Conservation (phyloP, 2,329 filamentous ascomycete species). For the Calonectria naviculata region DNA sequence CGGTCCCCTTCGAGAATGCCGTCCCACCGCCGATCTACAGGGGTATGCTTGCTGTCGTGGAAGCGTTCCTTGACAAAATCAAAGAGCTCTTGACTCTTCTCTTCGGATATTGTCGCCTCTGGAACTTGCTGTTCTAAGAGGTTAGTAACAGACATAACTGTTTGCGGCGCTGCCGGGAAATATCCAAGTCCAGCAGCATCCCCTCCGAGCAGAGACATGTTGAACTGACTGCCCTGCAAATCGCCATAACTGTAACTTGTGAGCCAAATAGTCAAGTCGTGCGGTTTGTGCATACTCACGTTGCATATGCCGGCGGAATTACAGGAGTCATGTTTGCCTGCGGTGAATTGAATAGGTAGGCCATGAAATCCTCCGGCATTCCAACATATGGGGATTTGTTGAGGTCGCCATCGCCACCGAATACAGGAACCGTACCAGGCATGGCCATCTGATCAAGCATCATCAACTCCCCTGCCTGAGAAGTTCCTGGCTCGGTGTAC, state of each 20-base stretch:
- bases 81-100: constrained; percentile 85
- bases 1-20: constrained; percentile 83
- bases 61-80: constrained; percentile 86
- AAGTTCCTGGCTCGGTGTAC: constrained; percentile 58
- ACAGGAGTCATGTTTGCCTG: constrained; percentile 55
- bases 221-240: constrained; percentile 53
- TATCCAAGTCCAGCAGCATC: constrained; percentile 63
- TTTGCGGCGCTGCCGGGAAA: constrained; percentile 72
- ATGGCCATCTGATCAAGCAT: constrained; percentile 71
- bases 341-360: constrained; percentile 78
- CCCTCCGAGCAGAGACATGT: constrained; percentile 59
- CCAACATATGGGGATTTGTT: constrained; percentile 87
- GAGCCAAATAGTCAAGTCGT: constrained; percentile 28
- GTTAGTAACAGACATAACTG: constrained; percentile 91
- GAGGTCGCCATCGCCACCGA: constrained; percentile 81
- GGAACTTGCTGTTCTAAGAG: constrained; percentile 83
- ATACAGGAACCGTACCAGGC: constrained; percentile 82
- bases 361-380: constrained; percentile 88
- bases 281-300: constrained; percentile 52
- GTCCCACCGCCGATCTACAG: constrained; percentile 79
- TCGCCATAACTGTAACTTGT: constrained; percentile 61
- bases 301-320: constrained; percentile 54
- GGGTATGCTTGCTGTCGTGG: constrained; percentile 81
- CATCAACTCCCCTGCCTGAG: constrained; percentile 65
- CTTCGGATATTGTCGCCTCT: constrained; percentile 85